A percentile compares a stretch with the other conserved stretches of the same genome.
Evolutionary conservation across 805 yeast genomes (phyloP).

Genomic region (Millerago galiae): DNA sequence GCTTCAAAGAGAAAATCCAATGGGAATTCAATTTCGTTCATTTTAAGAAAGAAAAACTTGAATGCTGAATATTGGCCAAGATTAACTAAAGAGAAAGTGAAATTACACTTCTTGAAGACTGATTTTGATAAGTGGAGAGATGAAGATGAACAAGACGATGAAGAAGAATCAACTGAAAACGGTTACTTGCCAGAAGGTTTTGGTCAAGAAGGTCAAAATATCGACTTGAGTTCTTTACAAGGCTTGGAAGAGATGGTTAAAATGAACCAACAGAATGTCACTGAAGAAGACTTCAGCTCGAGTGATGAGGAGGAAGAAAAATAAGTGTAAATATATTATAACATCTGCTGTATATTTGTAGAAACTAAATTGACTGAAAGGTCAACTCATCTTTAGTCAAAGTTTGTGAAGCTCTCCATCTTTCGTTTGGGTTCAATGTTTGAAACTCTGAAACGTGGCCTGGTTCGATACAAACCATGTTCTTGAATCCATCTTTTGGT

Average conservation of each 20-base stretch:
- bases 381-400: conserved; percentile 51
- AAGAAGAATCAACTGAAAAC: conserved; percentile 25
- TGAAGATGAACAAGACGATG: conserved; percentile 83
- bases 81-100: conserved; percentile 79
- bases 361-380: conserved; percentile 42
- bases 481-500: conserved; percentile 76
- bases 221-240: conserved; percentile 16
- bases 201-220: conserved; percentile 30
- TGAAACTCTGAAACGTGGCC: conserved; percentile 75
- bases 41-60: conserved; percentile 61
- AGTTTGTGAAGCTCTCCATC: conserved; percentile 71
- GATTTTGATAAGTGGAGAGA: conserved; percentile 98
- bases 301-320: conserved; percentile 27
- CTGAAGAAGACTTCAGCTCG: conserved; percentile 25
- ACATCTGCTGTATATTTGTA: too few relatives aligned
- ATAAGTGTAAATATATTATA: neutral
- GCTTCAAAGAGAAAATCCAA: conserved; percentile 52
- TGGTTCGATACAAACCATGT: conserved; percentile 94
- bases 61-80: conserved; percentile 92
- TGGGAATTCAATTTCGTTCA: conserved; percentile 50
- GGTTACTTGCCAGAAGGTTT: conserved; percentile 34
- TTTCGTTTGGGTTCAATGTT: conserved; percentile 58
- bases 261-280: conserved; percentile 5
- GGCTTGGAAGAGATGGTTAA: conserved; percentile 4
- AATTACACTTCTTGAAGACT: conserved; percentile 76